Evolutionary conservation across 768 basidiomycete species (phyloP), one percentile per base, ranked within the genome.

Genomic region (Mycena floridula): DNA sequence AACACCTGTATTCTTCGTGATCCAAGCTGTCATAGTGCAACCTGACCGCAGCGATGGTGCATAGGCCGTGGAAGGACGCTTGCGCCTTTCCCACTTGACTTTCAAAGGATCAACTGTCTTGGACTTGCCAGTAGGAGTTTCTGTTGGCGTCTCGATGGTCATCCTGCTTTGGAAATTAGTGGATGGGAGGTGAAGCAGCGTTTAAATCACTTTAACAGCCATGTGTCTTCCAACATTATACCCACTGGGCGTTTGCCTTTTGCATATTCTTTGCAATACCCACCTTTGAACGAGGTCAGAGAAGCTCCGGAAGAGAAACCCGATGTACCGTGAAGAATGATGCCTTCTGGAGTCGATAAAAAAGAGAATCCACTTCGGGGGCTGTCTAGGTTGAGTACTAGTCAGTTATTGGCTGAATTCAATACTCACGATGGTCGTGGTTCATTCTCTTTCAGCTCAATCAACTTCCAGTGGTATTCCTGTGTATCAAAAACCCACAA

Each of bases 181-280:
- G 22, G 36, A 20, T n/a, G 40, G 27, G 42, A 13, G 21, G 35
- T 23, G 25, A 21, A 28, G 13, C 22, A 44, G 20, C 18, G 6
- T 26, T 39, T n/a, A 11, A 61, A 74, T 2, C 44, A 88, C 85
- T 77, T 76, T 5, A 96, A 70, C 42, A 92, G 69, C 93, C 91
- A 96, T 0, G 87, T 89, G 56, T 96, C 91, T 15, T 91, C 89
- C 5, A 94, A 70, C 67, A 88, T 90, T n/a, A 91, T 69, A 1
- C 92, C 92, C 11, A 89, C 66, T 0, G 87, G 82, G 1, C 87
- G 79, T 56, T 90, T 89, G 2, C 90, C 89, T 57, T 93, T 92
- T 18, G 64, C 56, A 53, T 93, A 94, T 62, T 90, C 86, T 59
- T 96, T 94, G 58, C 85, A 89, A 59, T 95, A 95, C 0, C 93